Conservation (phyloP, 805 yeast species). For the Lipomyces yamadae region DNA sequence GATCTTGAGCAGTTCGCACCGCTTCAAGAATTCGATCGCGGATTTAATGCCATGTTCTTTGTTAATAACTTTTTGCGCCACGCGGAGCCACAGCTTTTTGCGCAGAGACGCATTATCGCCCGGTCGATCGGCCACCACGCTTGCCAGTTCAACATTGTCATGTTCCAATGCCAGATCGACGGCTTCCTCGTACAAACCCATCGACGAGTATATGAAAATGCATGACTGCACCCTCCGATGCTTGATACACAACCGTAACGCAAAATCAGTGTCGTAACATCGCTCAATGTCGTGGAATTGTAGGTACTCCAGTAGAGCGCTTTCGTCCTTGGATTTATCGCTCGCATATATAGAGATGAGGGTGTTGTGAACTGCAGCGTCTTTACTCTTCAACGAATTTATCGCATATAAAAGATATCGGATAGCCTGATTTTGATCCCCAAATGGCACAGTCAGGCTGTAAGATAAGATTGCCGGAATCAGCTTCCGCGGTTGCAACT, state of each 20-base stretch:
- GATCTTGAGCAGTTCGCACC: conserved; percentile 54
- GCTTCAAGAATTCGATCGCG: conserved; percentile 42
- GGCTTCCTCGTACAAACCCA: conserved; percentile 79
- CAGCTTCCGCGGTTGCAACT: conserved; percentile 64
- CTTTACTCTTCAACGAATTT: conserved; percentile 51
- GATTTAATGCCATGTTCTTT: conserved; percentile 43
- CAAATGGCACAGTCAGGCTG: conserved; percentile 44
- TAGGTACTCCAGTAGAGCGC: conserved; percentile 56
- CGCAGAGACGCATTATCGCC: conserved; percentile 57
- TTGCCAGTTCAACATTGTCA: conserved; percentile 63
- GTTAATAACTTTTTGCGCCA: conserved; percentile 57
- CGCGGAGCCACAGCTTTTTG: conserved; percentile 74
- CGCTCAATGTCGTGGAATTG: conserved; percentile 47
- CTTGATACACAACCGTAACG: conserved; percentile 72
- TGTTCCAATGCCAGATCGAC: conserved; percentile 70
- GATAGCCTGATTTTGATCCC: conserved; percentile 64
- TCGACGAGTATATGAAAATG: conserved; percentile 68
- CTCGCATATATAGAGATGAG: conserved; percentile 69
- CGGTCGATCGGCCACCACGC: conserved; percentile 61
- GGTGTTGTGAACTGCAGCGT: conserved; percentile 66
- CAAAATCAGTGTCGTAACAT: conserved; percentile 69
- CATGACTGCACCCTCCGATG: conserved; percentile 67
- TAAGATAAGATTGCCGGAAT: conserved; percentile 78
- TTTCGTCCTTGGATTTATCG: conserved; percentile 52
- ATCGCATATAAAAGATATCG: conserved; percentile 64